phyloP scores from a whole-genome alignment of 1,139 yeast species.

The Geotrichum armillariae region DNA sequence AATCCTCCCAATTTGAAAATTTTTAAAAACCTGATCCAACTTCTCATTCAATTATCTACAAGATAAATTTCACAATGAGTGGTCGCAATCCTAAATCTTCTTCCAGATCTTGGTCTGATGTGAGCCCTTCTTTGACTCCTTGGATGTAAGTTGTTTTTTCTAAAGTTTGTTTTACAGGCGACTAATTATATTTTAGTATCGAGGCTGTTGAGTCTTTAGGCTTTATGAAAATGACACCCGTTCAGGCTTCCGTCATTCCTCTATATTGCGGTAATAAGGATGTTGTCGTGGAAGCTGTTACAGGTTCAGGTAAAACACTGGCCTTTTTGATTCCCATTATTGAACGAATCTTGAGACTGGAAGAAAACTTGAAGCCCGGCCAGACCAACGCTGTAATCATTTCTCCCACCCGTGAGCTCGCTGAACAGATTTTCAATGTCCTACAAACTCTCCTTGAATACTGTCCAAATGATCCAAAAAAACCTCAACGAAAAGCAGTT shows the following conservation, averaged over 20 bases:
- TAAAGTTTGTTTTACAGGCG: neutral
- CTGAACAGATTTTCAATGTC: conserved; percentile 76
- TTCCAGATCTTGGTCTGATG: conserved; percentile 34
- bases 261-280: conserved; percentile 85
- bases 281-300: conserved; percentile 92
- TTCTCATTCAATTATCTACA: conserved; percentile 2
- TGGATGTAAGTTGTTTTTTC: conserved; percentile 32
- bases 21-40: conserved; percentile 2
- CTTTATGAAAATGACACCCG: conserved; percentile 88
- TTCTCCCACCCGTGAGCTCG: conserved; percentile 92
- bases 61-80: conserved; percentile 2
- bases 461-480: conserved; percentile 50
- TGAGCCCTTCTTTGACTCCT: conserved; percentile 32
- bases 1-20: conserved; percentile 15
- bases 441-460: conserved; percentile 58
- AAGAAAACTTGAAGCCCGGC: conserved; percentile 41
- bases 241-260: conserved; percentile 94
- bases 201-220: conserved; percentile 76
- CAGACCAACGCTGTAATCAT: conserved; percentile 71
- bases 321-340: conserved; percentile 83
- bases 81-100: conserved; percentile 14
- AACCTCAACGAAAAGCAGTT: conserved; percentile 38
- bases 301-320: conserved; percentile 95
- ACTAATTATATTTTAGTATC: conserved; percentile 22
- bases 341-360: conserved; percentile 53